Evolutionary conservation across 805 yeast species (phyloP).

Genomic region (Kodamaea leandrae): DNA sequence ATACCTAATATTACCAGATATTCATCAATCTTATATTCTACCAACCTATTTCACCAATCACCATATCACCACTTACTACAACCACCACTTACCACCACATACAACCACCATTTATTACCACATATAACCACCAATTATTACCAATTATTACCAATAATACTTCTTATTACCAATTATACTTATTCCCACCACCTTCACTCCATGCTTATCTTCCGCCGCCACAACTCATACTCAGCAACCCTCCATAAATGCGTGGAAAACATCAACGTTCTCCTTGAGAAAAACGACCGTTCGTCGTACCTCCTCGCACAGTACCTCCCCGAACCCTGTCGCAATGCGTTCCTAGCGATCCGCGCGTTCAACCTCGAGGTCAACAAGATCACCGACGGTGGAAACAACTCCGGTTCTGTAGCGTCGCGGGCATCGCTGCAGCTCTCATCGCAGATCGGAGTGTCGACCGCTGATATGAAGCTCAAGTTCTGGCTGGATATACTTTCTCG

Average conservation of each 20-base stretch:
- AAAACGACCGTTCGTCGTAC: conserved; percentile 60
- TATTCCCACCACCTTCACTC: background rate
- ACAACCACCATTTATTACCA: background rate
- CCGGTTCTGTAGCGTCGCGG: conserved; percentile 24
- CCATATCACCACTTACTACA: background rate
- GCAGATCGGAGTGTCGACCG: conserved; percentile 39
- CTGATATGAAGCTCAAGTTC: conserved; percentile 61
- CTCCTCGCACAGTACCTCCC: conserved; percentile 71
- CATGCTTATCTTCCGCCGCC: background rate
- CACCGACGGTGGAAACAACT: conserved; percentile 25
- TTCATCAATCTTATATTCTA: no score
- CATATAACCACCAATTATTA: background rate
- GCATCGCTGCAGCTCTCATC: conserved; percentile 30
- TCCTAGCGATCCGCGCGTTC: conserved; percentile 62
- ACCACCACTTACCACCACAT: background rate
- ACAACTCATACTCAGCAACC: conserved; percentile 15
- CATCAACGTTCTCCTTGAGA: conserved; percentile 44
- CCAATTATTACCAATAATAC: background rate
- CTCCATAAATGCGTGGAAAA: conserved; percentile 39
- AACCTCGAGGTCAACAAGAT: conserved; percentile 61
- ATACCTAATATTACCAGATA: no score
- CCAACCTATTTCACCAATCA: background rate
- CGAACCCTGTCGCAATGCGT: conserved; percentile 56
- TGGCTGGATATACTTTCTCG: conserved; percentile 65
- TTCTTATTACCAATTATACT: background rate